Base-by-base conservation (phyloP, 2,329 filamentous ascomycete genomes). In the Herpotrichia juniperi region DNA sequence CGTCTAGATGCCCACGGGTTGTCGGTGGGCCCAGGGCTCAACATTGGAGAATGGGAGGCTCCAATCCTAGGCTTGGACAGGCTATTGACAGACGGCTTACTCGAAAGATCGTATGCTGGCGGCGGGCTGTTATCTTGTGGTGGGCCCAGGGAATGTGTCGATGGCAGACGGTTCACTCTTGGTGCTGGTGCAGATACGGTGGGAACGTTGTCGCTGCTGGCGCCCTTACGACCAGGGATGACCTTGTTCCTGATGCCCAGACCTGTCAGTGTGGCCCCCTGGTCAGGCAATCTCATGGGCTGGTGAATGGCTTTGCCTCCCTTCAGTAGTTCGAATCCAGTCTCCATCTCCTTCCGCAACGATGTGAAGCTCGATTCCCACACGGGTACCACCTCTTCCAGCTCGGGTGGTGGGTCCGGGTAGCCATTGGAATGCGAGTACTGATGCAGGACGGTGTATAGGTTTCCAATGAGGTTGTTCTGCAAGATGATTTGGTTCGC, bases 391-490 rank as follows among this genome's bases (percentile, higher is more conserved):
- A 94, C 85, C 45, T 89, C 83, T 22, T 87, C 84, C 78, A 92
- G 87, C 14, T 87, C 82, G 2, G 89, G 87, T 10, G 90, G 81
- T 1, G 89, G 88, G 40, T 87, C 88, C 0, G 88, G 87, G 62
- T 92, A 87, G 4, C 83, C 79, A 60, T 86, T 80, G 25, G 88
- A 83, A 59, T 86, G 80, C 60, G 87, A 91, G 72, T 88, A 94
- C 50, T 83, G 85, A 68, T 92, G 86, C 6, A 93, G 76, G 4
- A 86, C 81, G 1, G 90, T 94, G 74, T 94, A 94, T 61, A 91
- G 86, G 55, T 92, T 81, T 0, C 86, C 90, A 4, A 94, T 83
- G 46, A 94, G 78, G 42, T 86, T 84, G 68, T 92, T 92, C 71
- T 93, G 90, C 24, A 92, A 86, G 66, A 88, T 80, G 39, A 93